Percentiles rank a stretch among this genome's conserved stretches.
Evolutionary conservation across 2,329 filamentous ascomycete genomes (phyloP).

Genomic region (Teratosphaeria viscida): DNA sequence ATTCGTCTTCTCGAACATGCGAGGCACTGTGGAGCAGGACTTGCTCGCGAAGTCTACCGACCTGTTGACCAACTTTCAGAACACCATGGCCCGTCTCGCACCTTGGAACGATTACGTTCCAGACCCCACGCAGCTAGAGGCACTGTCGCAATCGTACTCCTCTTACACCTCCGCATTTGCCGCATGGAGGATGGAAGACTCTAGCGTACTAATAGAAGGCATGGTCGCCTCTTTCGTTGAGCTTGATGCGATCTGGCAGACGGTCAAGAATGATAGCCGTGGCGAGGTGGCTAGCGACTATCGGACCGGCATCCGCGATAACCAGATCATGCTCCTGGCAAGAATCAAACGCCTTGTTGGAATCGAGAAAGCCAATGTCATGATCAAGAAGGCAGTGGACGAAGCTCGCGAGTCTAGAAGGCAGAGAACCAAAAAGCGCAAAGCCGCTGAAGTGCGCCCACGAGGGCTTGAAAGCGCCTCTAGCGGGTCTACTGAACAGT

Average conservation of each 20-base stretch:
- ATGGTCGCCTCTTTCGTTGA: slow-evolving; percentile 84
- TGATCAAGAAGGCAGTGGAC: slow-evolving; percentile 62
- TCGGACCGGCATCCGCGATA: slow-evolving; percentile 67
- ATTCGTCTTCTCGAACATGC: slow-evolving; percentile 66
- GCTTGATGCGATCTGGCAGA: slow-evolving; percentile 72
- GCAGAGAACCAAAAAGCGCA: slow-evolving; percentile 53
- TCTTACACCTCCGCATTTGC: slow-evolving; percentile 71
- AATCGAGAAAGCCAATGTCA: slow-evolving; percentile 55
- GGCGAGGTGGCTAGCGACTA: slow-evolving; percentile 67
- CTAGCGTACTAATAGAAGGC: slow-evolving; percentile 64
- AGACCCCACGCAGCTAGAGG: slow-evolving; percentile 50
- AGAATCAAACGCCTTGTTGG: slow-evolving; percentile 71
- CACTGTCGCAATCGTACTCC: slow-evolving; percentile 58
- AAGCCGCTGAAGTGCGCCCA: slow-evolving; percentile 59
- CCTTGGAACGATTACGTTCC: slow-evolving; percentile 57
- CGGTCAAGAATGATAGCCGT: slow-evolving; percentile 67
- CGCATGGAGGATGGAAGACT: slow-evolving; percentile 74
- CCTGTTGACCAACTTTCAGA: slow-evolving; percentile 67
- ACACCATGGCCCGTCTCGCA: slow-evolving; percentile 55
- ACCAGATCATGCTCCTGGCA: slow-evolving; percentile 68
- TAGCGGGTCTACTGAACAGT: slow-evolving; percentile 9
- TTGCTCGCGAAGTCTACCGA: slow-evolving; percentile 69
- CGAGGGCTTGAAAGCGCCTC: slow-evolving; percentile 37
- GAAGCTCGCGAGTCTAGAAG: slow-evolving; percentile 51
- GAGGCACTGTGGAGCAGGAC: slow-evolving; percentile 58